Percentiles rank a stretch among this genome's conserved stretches.
phyloP scores from a whole-genome alignment of 306 rosid genomes.

The Fragaria iinumae region DNA sequence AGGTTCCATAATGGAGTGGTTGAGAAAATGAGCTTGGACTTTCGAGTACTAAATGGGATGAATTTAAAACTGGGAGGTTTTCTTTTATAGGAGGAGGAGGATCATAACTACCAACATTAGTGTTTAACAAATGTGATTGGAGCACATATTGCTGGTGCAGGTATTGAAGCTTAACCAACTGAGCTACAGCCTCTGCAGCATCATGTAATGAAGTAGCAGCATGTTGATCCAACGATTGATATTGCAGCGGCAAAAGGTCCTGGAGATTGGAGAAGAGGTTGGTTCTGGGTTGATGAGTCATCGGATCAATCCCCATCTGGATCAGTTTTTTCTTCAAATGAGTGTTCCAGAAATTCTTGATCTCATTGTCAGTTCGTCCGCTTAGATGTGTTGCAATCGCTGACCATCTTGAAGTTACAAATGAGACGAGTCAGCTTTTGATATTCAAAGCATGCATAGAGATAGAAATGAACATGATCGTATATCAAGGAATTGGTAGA shows the following conservation, averaged over 20 bases:
- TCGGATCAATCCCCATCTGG: constrained; percentile 90
- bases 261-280: constrained; percentile 68
- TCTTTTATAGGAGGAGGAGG: constrained; percentile 35
- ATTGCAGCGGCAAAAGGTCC: constrained; percentile 34
- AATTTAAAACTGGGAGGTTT: constrained; percentile 25
- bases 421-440: neutral
- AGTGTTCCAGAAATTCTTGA: constrained; percentile 87
- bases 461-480: neutral
- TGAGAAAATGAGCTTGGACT: constrained; percentile 49
- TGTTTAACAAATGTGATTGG: constrained; percentile 31
- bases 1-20: constrained; percentile 68
- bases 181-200: constrained; percentile 48
- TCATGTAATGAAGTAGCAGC: constrained; percentile 41
- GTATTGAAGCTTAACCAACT: constrained; percentile 57
- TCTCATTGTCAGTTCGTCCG: constrained; percentile 62
- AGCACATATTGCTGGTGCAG: constrained; percentile 41
- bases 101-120: constrained; percentile 10
- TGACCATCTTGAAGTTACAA: constrained; percentile 49
- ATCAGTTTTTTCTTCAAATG: constrained; percentile 77
- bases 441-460: neutral
- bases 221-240: constrained; percentile 47
- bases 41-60: constrained; percentile 10
- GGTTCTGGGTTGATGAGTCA: constrained; percentile 86
- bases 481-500: neutral
- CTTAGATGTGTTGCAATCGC: constrained; percentile 63